Evolutionary conservation across 2,329 filamentous ascomycete genomes (phyloP).

Genomic region (Dryadomyces sulphureus): DNA sequence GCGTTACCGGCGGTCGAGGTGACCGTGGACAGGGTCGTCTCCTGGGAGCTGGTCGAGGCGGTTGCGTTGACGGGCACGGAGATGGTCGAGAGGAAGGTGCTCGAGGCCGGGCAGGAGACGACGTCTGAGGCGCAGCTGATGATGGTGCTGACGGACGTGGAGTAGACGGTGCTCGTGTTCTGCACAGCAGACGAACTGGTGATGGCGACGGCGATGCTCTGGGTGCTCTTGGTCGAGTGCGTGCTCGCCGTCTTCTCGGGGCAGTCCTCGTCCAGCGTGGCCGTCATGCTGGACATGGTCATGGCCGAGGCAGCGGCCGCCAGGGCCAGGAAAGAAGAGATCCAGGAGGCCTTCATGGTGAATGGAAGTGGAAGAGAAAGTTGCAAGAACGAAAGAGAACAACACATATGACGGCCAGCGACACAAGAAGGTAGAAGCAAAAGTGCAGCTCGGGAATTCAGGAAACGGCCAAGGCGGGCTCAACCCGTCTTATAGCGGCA

Average conservation of each 20-base stretch:
- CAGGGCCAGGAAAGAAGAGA: constrained; percentile 7
- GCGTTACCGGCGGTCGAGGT: too few relatives aligned
- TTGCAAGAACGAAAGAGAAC: background rate
- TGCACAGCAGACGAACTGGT: background rate
- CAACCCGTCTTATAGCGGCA: background rate
- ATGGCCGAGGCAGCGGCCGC: constrained; percentile 4
- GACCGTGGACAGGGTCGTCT: constrained; percentile 6
- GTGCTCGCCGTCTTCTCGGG: background rate
- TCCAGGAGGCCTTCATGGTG: constrained; percentile 8
- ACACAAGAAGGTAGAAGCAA: too few relatives aligned
- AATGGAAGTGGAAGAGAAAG: background rate
- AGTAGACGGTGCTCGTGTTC: constrained; percentile 26
- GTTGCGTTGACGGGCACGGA: constrained; percentile 25
- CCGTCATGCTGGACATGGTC: background rate
- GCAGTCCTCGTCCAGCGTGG: constrained; percentile 8
- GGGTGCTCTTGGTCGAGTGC: background rate
- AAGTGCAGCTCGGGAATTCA: too few relatives aligned
- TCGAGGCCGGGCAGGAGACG: constrained; percentile 22
- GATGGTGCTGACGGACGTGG: constrained; percentile 23
- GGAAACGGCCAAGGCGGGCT: too few relatives aligned
- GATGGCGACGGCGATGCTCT: background rate
- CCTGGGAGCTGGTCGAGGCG: constrained; percentile 25
- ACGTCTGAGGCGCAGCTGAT: constrained; percentile 22
- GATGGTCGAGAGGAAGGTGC: constrained; percentile 21
- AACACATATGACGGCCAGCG: too few relatives aligned